These are phyloP conservation scores for Podospora fimiseda DNA, from an alignment of 495 filamentous ascomycete species.

Conservation along the genomic window DNA sequence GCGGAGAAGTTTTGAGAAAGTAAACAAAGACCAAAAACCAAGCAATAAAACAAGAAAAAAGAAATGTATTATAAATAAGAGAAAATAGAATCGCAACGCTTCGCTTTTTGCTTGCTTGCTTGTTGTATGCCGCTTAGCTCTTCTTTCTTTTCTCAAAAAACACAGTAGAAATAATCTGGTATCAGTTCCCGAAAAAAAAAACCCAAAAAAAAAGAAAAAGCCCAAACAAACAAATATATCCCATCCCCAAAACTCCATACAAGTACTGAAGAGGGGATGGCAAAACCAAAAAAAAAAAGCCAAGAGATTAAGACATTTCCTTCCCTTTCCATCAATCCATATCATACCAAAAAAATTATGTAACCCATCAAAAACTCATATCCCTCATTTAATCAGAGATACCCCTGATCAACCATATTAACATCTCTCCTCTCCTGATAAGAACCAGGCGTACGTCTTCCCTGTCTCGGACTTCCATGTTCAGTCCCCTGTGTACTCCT, in stretches of 20 bases:
- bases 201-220: too few species aligned
- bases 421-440: constrained; percentile 8
- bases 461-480: not conserved
- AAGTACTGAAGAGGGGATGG: not conserved
- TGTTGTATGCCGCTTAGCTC: too few species aligned
- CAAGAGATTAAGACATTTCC: not conserved
- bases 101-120: too few species aligned
- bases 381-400: too few species aligned
- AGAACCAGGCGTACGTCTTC: not conserved
- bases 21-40: too few species aligned
- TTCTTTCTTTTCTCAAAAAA: too few species aligned
- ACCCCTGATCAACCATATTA: constrained; percentile 12
- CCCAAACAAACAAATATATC: not conserved
- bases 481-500: constrained; percentile 4
- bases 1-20: too few species aligned
- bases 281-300: not conserved
- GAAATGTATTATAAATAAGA: too few species aligned
- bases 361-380: too few species aligned
- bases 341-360: not conserved
- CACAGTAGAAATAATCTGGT: too few species aligned
- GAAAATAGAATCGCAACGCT: too few species aligned
- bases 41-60: not conserved
- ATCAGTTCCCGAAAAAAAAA: too few species aligned
- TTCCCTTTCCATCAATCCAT: not conserved
- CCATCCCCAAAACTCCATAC: not conserved